phyloP scores from a whole-genome alignment of 371 early-diverging fungal genomes.

The Syncephalastrum contaminatum region DNA sequence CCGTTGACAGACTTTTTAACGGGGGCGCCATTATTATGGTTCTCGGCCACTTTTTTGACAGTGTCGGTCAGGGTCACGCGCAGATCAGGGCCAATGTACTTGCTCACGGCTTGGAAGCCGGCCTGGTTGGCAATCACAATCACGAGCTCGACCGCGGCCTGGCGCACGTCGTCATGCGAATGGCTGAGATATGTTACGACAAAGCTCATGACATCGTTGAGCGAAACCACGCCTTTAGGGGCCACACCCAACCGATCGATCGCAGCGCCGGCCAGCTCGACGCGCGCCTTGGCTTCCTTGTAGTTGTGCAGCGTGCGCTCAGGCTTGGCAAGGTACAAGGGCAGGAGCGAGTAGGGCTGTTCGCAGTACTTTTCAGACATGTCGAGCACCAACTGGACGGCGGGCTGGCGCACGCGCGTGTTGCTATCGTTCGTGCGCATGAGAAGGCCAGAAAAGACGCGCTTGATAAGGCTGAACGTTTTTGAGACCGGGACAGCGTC shows the following conservation, averaged over 20 bases:
- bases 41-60: conserved; percentile 29
- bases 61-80: conserved; percentile 29
- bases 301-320: conserved; percentile 35
- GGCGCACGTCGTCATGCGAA: conserved; percentile 65
- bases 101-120: conserved; percentile 30
- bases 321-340: conserved; percentile 49
- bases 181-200: conserved; percentile 62
- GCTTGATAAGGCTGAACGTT: conserved; percentile 47
- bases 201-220: conserved; percentile 58
- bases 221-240: conserved; percentile 11
- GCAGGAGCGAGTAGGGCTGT: conserved; percentile 49
- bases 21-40: neutral
- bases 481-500: conserved; percentile 15
- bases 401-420: conserved; percentile 51
- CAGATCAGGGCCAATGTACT: conserved; percentile 30
- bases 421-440: conserved; percentile 64
- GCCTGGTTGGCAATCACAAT: conserved; percentile 47
- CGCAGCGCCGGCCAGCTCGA: conserved; percentile 57
- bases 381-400: conserved; percentile 49
- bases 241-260: conserved; percentile 38
- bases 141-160: conserved; percentile 61
- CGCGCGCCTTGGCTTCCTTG: conserved; percentile 33
- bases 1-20: conserved; percentile 9
- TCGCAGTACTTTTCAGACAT: conserved; percentile 53
- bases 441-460: conserved; percentile 53